Conservation (phyloP, 148 eudicot genomes). For the Fagopyrum homotropicum region DNA sequence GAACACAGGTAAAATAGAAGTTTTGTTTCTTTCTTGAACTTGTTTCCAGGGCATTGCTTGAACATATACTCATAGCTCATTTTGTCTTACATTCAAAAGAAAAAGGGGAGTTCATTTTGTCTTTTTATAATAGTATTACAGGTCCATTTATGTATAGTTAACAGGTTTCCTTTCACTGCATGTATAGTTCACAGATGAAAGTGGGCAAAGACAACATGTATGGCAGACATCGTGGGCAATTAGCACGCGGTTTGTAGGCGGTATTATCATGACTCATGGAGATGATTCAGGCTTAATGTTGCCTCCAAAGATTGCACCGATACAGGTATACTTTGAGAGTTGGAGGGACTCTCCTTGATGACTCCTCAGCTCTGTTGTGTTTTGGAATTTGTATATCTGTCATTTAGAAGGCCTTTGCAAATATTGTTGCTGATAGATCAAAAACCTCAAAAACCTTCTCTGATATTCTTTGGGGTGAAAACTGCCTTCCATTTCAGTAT, state of each 20-base stretch:
- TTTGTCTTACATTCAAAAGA: background rate
- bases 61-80: background rate
- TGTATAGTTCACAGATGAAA: slow-evolving; percentile 85
- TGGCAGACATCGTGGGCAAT: slow-evolving; percentile 99
- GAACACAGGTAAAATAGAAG: slow-evolving; percentile 54
- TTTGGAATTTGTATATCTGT: background rate
- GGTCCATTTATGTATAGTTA: background rate
- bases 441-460: background rate
- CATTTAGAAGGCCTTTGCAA: slow-evolving; percentile 1
- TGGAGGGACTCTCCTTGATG: slow-evolving; percentile 5
- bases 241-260: slow-evolving; percentile 98
- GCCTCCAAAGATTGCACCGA: slow-evolving; percentile 90
- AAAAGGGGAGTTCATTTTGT: background rate
- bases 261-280: slow-evolving; percentile 98
- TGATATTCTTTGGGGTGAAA: background rate
- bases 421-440: background rate
- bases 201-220: slow-evolving; percentile 81
- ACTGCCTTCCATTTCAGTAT: background rate
- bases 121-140: background rate
- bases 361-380: background rate
- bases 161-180: background rate
- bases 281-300: slow-evolving; percentile 97
- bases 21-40: background rate
- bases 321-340: slow-evolving; percentile 52
- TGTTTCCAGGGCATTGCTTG: background rate